phyloP scores from a whole-genome alignment of 192 early-diverging fungal species.

The Linderina pennispora region DNA sequence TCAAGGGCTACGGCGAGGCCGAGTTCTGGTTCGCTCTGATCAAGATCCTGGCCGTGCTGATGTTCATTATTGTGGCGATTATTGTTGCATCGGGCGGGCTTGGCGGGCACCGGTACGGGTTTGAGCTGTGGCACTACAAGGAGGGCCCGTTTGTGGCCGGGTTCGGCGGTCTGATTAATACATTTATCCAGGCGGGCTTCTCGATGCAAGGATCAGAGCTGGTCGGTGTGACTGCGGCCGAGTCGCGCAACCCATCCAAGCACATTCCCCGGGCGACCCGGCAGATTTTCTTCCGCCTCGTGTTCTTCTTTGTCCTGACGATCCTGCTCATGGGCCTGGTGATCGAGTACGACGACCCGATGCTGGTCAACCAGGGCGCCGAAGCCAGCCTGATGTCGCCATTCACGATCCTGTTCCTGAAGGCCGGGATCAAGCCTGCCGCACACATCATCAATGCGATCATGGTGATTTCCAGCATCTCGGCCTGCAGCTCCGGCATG shows the following conservation, averaged over 20 bases:
- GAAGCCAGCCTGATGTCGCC: conserved; percentile 49
- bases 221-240: conserved; percentile 79
- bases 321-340: conserved; percentile 70
- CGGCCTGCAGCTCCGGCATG: conserved; percentile 69
- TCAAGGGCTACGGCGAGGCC: conserved; percentile 71
- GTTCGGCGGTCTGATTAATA: conserved; percentile 51
- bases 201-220: conserved; percentile 76
- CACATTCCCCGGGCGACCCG: conserved; percentile 58
- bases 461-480: conserved; percentile 51
- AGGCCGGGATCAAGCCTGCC: conserved; percentile 48
- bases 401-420: conserved; percentile 56
- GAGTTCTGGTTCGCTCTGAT: conserved; percentile 75
- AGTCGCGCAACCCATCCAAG: conserved; percentile 67
- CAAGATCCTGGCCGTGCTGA: conserved; percentile 67
- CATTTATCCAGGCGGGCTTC: conserved; percentile 65
- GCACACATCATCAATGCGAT: conserved; percentile 59
- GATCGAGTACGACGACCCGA: conserved; percentile 59
- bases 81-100: conserved; percentile 53
- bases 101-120: conserved; percentile 25
- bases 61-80: conserved; percentile 72
- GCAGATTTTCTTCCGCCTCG: conserved; percentile 68
- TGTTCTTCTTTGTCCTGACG: conserved; percentile 64
- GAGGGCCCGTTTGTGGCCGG: conserved; percentile 45
- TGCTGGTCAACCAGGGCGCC: conserved; percentile 33
- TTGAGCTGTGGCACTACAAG: conserved; percentile 13